Conservation (phyloP, 129 eudicot genomes). For the Saposhnikovia divaricata region DNA sequence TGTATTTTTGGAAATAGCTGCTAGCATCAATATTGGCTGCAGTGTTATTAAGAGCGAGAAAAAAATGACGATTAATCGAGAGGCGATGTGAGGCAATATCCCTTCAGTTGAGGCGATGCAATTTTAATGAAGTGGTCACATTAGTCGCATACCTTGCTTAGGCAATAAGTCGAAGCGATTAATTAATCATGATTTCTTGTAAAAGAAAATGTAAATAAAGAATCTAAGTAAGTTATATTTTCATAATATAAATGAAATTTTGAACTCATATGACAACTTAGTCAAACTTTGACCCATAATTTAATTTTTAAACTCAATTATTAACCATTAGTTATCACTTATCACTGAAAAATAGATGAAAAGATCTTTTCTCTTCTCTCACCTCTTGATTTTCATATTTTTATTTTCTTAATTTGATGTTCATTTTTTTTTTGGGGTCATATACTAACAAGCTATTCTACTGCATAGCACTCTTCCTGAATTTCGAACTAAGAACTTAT, state of each 20-base stretch:
- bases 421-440: too few species aligned
- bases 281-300: not conserved
- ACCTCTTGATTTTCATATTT: too few species aligned
- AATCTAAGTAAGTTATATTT: not conserved
- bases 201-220: not conserved
- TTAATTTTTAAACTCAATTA: not conserved
- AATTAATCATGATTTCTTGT: not conserved
- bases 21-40: not conserved
- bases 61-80: not conserved
- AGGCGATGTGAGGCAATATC: not conserved
- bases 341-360: not conserved
- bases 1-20: not conserved
- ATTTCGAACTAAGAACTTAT: not conserved
- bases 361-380: not conserved
- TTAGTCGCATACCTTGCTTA: not conserved
- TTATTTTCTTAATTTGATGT: too few species aligned
- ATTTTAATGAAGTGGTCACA: not conserved
- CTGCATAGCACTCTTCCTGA: not conserved
- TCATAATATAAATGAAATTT: too few species aligned
- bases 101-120: not conserved
- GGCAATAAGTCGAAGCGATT: not conserved
- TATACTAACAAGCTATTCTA: not conserved
- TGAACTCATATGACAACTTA: too few species aligned
- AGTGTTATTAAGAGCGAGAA: not conserved
- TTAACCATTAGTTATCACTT: too few species aligned